A percentile compares a stretch with the other conserved stretches of the same genome.
Evolutionary conservation across 2,329 filamentous ascomycete species (phyloP).

Genomic region (Colletotrichum lentis): DNA sequence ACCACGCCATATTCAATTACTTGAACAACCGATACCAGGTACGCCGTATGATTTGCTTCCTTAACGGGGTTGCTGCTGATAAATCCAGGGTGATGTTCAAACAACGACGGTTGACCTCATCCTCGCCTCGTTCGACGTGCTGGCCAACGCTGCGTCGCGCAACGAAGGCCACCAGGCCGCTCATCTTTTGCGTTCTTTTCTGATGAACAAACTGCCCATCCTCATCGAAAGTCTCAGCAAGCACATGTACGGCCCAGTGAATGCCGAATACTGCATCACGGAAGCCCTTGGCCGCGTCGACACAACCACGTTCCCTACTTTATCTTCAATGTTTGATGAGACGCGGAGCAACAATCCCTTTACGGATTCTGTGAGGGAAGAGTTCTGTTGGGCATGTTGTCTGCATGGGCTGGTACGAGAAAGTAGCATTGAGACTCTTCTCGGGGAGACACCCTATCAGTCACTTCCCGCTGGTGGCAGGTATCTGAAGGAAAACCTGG

Average conservation of each 20-base stretch:
- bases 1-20: constrained; percentile 78
- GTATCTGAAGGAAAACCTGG: constrained; percentile 79
- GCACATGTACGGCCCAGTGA: constrained; percentile 79
- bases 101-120: constrained; percentile 83
- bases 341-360: constrained; percentile 65
- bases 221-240: constrained; percentile 61
- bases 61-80: background rate
- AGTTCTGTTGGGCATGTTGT: constrained; percentile 91
- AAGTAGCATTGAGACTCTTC: constrained; percentile 77
- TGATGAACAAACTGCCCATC: constrained; percentile 73
- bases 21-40: constrained; percentile 86
- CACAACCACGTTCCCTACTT: constrained; percentile 74
- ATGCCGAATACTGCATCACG: constrained; percentile 72
- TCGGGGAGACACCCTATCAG: constrained; percentile 86
- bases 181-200: constrained; percentile 82
- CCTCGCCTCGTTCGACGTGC: constrained; percentile 85
- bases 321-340: constrained; percentile 67
- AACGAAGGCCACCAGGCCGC: constrained; percentile 66
- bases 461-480: constrained; percentile 77
- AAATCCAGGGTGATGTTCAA: constrained; percentile 75
- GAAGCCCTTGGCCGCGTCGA: constrained; percentile 83
- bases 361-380: constrained; percentile 66
- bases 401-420: constrained; percentile 85
- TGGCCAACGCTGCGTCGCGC: constrained; percentile 84
- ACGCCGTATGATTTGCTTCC: constrained; percentile 40